A percentile compares a stretch with the other conserved stretches of the same genome.
Evolutionary conservation across 495 filamentous ascomycete species (phyloP).

Genomic region (Neurospora hispaniola): DNA sequence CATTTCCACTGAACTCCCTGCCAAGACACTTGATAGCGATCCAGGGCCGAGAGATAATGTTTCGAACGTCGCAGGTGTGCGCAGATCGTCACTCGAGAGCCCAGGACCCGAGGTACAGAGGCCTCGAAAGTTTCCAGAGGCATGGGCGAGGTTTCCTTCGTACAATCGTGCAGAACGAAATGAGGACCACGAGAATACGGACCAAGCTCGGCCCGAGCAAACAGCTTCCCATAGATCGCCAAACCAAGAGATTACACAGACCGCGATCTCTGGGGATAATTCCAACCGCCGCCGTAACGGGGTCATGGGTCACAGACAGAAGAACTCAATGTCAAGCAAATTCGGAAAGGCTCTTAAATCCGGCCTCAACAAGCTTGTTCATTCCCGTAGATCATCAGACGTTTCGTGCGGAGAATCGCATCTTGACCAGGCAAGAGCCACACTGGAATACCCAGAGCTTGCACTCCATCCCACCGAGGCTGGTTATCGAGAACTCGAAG

Average conservation of each 20-base stretch:
- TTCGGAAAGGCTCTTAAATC: slow-evolving; percentile 24
- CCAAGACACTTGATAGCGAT: background rate
- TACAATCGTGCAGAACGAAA: slow-evolving; percentile 24
- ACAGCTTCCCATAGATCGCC: background rate
- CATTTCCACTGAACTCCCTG: background rate
- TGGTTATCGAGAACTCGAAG: slow-evolving; percentile 21
- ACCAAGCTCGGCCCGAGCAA: slow-evolving; percentile 15
- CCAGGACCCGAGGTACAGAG: background rate
- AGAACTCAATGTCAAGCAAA: slow-evolving; percentile 17
- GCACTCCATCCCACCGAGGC: slow-evolving; percentile 22
- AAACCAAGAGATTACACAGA: background rate
- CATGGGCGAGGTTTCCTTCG: slow-evolving; percentile 30
- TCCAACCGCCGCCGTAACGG: background rate
- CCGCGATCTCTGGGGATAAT: background rate
- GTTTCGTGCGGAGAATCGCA: slow-evolving; percentile 3
- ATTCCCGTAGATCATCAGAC: slow-evolving; percentile 9
- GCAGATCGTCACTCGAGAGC: background rate
- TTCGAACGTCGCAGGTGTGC: background rate
- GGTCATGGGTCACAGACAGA: background rate
- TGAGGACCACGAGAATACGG: slow-evolving; percentile 12
- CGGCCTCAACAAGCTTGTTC: slow-evolving; percentile 22
- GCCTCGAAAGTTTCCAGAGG: slow-evolving; percentile 11
- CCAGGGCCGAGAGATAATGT: background rate
- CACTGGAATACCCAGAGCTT: slow-evolving; percentile 27
- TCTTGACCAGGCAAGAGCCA: background rate